phyloP scores from a whole-genome alignment of 495 filamentous ascomycete species.

The Daldinia bambusicola region DNA sequence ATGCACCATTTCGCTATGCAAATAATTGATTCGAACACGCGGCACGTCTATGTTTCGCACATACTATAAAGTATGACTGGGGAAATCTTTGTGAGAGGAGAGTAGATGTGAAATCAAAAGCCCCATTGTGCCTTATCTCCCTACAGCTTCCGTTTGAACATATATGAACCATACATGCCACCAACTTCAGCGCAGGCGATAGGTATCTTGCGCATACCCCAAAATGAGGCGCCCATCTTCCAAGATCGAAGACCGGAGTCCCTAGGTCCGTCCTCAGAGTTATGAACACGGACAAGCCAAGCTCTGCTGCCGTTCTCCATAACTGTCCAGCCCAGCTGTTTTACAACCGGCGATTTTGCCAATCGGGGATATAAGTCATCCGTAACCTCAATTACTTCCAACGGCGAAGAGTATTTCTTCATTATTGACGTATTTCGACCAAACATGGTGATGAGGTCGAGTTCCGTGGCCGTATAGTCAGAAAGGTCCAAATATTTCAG shows the following conservation, averaged over 20 bases:
- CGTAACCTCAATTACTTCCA: slow-evolving; percentile 82
- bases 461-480: slow-evolving; percentile 68
- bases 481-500: slow-evolving; percentile 80
- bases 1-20: slow-evolving; percentile 34
- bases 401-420: slow-evolving; percentile 69
- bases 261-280: slow-evolving; percentile 43
- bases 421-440: slow-evolving; percentile 68
- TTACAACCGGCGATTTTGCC: slow-evolving; percentile 57
- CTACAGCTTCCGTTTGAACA: slow-evolving; percentile 70
- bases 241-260: slow-evolving; percentile 69
- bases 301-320: slow-evolving; percentile 71
- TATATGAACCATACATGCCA: slow-evolving; percentile 87
- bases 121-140: background rate
- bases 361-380: slow-evolving; percentile 75
- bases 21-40: slow-evolving; percentile 10
- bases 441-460: slow-evolving; percentile 72
- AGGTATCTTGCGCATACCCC: slow-evolving; percentile 89
- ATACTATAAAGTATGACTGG: slow-evolving; percentile 5
- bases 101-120: slow-evolving; percentile 1
- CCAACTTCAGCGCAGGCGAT: slow-evolving; percentile 81
- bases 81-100: slow-evolving; percentile 10
- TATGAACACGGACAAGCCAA: slow-evolving; percentile 72
- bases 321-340: slow-evolving; percentile 71
- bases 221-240: slow-evolving; percentile 92
- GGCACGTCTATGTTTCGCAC: background rate